phyloP scores from a whole-genome alignment of 2,329 filamentous ascomycete genomes.

The Cercospora zeina region DNA sequence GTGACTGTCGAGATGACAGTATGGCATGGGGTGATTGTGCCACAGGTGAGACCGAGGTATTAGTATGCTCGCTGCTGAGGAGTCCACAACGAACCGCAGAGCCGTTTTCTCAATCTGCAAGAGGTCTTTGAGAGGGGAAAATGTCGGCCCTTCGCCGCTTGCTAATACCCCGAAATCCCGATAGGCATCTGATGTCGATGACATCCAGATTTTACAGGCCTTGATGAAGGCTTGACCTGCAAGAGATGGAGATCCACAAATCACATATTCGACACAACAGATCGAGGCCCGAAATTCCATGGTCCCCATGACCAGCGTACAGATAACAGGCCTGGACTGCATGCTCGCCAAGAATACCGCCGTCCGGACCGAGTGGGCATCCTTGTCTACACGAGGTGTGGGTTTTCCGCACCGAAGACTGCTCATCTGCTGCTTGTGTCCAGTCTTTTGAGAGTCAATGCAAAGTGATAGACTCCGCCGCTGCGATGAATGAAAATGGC shows the following conservation, averaged over 20 bases:
- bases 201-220: background rate
- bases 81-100: too few species aligned
- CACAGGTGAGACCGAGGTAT: too few species aligned
- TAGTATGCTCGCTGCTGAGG: background rate
- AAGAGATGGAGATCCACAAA: background rate
- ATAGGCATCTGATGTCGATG: background rate
- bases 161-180: background rate
- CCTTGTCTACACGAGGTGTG: slow-evolving; percentile 7
- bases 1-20: too few species aligned
- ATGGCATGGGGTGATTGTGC: too few species aligned
- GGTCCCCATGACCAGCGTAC: background rate
- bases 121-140: background rate
- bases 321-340: background rate
- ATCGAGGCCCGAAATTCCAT: background rate
- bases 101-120: too few species aligned
- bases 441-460: background rate
- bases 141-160: background rate
- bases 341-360: slow-evolving; percentile 1
- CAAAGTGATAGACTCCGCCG: background rate
- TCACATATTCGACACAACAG: background rate
- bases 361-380: slow-evolving; percentile 16
- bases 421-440: background rate
- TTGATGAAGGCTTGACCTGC: background rate
- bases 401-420: background rate
- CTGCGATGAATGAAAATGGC: background rate